Percentiles rank a stretch among this genome's conserved stretches.
Evolutionary conservation across 257 asterid species (phyloP).

Genomic region (Gentiana straminea): DNA sequence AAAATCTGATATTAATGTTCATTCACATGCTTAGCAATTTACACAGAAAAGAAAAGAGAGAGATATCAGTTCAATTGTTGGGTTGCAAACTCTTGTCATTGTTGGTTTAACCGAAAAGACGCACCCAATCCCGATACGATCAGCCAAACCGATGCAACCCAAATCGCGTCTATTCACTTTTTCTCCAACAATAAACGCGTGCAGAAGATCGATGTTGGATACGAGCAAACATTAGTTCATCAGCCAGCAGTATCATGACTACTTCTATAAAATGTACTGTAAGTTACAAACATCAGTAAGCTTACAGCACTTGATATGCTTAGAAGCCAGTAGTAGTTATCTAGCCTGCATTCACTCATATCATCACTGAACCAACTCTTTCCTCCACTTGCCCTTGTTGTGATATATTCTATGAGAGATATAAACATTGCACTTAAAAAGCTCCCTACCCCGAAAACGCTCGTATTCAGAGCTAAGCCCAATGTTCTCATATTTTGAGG

Average conservation of each 20-base stretch:
- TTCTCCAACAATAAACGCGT: too few species aligned
- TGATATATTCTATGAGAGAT: constrained; percentile 41
- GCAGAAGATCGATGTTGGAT: too few species aligned
- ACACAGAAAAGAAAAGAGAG: too few species aligned
- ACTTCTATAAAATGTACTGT: constrained; percentile 32
- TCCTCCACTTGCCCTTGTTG: constrained; percentile 26
- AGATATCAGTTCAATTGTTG: too few species aligned
- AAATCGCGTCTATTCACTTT: too few species aligned
- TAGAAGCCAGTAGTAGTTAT: constrained; percentile 73
- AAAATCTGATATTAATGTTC: too few species aligned
- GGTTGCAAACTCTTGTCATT: too few species aligned
- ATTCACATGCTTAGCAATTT: too few species aligned
- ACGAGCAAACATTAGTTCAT: too few species aligned
- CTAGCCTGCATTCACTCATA: constrained; percentile 54
- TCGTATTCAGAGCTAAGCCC: constrained; percentile 84
- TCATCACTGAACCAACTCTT: constrained; percentile 76
- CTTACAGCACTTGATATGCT: constrained; percentile 39
- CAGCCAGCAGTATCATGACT: constrained; percentile 8
- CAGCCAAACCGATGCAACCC: too few species aligned
- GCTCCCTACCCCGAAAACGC: constrained; percentile 88
- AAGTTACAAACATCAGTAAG: constrained; percentile 35
- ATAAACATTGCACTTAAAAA: constrained; percentile 63
- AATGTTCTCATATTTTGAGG: constrained; percentile 67
- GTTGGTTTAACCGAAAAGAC: too few species aligned
- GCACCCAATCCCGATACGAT: too few species aligned